These are phyloP conservation scores for Lichina pygmaea DNA, from an alignment of 495 filamentous ascomycete genomes.

Conservation along the genomic window DNA sequence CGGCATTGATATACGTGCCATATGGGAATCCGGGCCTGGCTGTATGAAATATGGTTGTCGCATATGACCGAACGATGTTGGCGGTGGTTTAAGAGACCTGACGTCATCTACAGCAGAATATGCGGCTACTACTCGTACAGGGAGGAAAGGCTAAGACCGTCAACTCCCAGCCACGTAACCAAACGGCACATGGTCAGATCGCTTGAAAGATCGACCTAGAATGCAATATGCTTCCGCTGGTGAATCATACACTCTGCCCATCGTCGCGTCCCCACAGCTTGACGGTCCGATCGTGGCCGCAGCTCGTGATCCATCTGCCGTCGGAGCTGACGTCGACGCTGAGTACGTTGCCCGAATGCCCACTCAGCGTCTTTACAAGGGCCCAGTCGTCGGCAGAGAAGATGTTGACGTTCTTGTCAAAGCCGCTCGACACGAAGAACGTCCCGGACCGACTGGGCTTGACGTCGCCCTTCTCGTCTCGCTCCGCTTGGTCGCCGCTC, in stretches of 20 bases:
- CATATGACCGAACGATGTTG: too few species aligned
- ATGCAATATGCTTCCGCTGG: too few species aligned
- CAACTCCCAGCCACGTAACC: too few species aligned
- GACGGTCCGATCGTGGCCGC: slow-evolving; percentile 79
- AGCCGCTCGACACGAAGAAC: slow-evolving; percentile 72
- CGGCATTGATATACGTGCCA: too few species aligned
- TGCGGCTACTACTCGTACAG: too few species aligned
- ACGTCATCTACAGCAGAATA: too few species aligned
- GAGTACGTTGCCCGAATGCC: slow-evolving; percentile 75
- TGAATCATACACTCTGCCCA: slow-evolving; percentile 13
- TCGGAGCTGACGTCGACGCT: slow-evolving; percentile 69
- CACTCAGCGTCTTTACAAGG: slow-evolving; percentile 60
- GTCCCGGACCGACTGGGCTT: slow-evolving; percentile 47
- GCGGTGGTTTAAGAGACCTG: too few species aligned
- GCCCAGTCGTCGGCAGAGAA: slow-evolving; percentile 95
- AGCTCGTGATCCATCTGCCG: slow-evolving; percentile 74
- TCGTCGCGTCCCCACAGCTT: slow-evolving; percentile 91
- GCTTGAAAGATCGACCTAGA: too few species aligned
- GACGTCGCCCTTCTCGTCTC: slow-evolving; percentile 32
- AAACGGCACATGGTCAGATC: too few species aligned
- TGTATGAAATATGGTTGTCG: too few species aligned
- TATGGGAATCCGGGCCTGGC: too few species aligned
- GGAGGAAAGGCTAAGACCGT: too few species aligned
- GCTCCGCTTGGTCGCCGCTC: slow-evolving; percentile 25
- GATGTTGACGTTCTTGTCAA: slow-evolving; percentile 87